phyloP scores from a whole-genome alignment of 2,329 filamentous ascomycete species.

The Aspergillus sp. region DNA sequence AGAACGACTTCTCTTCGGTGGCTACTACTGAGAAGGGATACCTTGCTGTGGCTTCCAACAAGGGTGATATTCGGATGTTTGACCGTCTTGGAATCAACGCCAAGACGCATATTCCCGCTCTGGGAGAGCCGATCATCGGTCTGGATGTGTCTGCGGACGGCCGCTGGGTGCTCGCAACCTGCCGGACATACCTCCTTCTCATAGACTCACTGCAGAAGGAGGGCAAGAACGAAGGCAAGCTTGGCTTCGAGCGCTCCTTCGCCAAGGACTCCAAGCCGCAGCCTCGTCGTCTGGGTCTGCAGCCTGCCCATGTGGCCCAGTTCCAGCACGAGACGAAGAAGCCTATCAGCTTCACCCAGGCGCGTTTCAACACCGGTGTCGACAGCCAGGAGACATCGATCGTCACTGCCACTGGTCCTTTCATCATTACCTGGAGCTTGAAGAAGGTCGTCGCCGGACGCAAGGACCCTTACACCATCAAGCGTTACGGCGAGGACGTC shows the following conservation, averaged over 20 bases:
- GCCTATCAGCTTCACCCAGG: constrained; percentile 82
- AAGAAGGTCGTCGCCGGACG: constrained; percentile 81
- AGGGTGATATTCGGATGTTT: constrained; percentile 95
- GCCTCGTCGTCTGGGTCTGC: constrained; percentile 83
- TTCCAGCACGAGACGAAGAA: constrained; percentile 95
- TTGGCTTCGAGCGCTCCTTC: constrained; percentile 95
- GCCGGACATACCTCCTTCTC: constrained; percentile 88
- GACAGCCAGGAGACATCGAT: constrained; percentile 85
- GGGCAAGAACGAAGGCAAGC: constrained; percentile 94
- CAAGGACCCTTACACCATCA: constrained; percentile 92
- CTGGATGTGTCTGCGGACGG: constrained; percentile 95
- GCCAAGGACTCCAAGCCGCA: constrained; percentile 91
- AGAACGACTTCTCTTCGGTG: constrained; percentile 94
- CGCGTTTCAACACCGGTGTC: constrained; percentile 89
- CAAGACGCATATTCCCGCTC: constrained; percentile 93
- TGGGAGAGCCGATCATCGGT: constrained; percentile 92
- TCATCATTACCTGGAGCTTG: constrained; percentile 94
- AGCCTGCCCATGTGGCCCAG: constrained; percentile 90
- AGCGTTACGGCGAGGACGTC: constrained; percentile 91
- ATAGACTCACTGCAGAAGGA: constrained; percentile 88
- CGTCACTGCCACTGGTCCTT: constrained; percentile 93
- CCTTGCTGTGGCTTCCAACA: constrained; percentile 94
- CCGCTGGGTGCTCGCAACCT: constrained; percentile 92
- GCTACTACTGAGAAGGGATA: constrained; percentile 96
- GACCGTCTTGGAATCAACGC: constrained; percentile 95